A percentile compares a stretch with the other conserved stretches of the same genome.
These are phyloP conservation scores for Verbena officinalis DNA, from an alignment of 257 asterid species.

Conservation along the genomic window DNA sequence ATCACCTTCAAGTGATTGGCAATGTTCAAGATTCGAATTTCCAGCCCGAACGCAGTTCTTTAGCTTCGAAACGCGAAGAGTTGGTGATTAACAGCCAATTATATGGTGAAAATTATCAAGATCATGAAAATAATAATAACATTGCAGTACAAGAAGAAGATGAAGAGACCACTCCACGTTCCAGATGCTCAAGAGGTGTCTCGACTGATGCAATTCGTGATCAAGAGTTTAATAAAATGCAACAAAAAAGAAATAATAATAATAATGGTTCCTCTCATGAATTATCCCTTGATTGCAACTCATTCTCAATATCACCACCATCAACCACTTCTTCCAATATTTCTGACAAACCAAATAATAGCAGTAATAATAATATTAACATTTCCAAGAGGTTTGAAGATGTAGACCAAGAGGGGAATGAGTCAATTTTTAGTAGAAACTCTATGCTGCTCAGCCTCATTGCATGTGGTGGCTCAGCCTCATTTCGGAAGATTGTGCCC, in stretches of 20 bases:
- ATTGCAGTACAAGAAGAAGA: slow-evolving; percentile 40
- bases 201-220: slow-evolving; percentile 52
- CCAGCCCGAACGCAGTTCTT: slow-evolving; percentile 41
- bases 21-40: slow-evolving; percentile 29
- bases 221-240: slow-evolving; percentile 34
- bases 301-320: slow-evolving; percentile 51
- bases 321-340: slow-evolving; percentile 63
- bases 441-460: slow-evolving; percentile 75
- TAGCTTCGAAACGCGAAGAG: slow-evolving; percentile 36
- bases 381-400: slow-evolving; percentile 54
- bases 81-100: slow-evolving; percentile 7
- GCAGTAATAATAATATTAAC: slow-evolving; percentile 10
- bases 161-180: slow-evolving; percentile 45
- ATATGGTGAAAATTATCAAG: neutral
- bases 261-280: slow-evolving; percentile 26
- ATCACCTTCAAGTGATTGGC: slow-evolving; percentile 39
- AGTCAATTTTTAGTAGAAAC: slow-evolving; percentile 58
- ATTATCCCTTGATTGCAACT: slow-evolving; percentile 30
- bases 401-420: slow-evolving; percentile 48
- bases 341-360: slow-evolving; percentile 47
- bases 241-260: neutral
- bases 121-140: too few relatives aligned
- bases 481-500: slow-evolving; percentile 51
- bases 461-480: slow-evolving; percentile 75
- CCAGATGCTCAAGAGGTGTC: slow-evolving; percentile 58